Evolutionary conservation across 2,329 filamentous ascomycete species (phyloP), one percentile per base, ranked within the genome.

Genomic region (Talaromyces sp.): DNA sequence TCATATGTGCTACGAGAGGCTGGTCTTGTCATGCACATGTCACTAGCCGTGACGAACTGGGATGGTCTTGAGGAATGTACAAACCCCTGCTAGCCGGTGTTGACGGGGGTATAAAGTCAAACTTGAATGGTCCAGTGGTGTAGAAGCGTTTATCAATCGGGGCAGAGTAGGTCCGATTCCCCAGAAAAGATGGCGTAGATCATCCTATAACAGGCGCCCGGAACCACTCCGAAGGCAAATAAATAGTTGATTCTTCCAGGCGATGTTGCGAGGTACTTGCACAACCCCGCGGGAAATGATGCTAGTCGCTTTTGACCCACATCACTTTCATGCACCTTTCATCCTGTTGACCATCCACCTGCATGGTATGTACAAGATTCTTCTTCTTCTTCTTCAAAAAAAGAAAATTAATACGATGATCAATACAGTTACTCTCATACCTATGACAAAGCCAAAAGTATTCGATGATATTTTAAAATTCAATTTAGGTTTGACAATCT

Each of bases 231-330:
- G 41, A 30, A n/a, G 33, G 47, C 19, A 17, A 29, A 20, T 11
- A 44, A 29, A 30, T 22, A 22, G 14, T 47, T 46, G 32, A 47
- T 54, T 33, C 40, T 58, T 58, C 20, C 20, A 59, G 57, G 40
- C 42, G 47, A 47, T 14, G 51, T 60, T 60, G 54, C 57, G 57
- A 59, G 60, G 46, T 51, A 32, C 54, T 45, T 48, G 27, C 41
- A 35, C 39, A 52, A 55, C 61, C 58, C 62, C 51, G 24, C 17
- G 19, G 13, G 24, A 24, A 32, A 47, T 47, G 43, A 46, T 16
- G 33, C 36, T 33, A 40, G 16, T 47, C 20, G 13, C 19, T 10
- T 14, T 32, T 20, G 42, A 39, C 20, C 45, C 45, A 29, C 45
- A 29, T 20, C 33, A 3, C 20, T 13, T 20, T 7, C 4, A 10